Conservation (phyloP, 164 flowering plant genomes). For the Houttuynia cordata region DNA sequence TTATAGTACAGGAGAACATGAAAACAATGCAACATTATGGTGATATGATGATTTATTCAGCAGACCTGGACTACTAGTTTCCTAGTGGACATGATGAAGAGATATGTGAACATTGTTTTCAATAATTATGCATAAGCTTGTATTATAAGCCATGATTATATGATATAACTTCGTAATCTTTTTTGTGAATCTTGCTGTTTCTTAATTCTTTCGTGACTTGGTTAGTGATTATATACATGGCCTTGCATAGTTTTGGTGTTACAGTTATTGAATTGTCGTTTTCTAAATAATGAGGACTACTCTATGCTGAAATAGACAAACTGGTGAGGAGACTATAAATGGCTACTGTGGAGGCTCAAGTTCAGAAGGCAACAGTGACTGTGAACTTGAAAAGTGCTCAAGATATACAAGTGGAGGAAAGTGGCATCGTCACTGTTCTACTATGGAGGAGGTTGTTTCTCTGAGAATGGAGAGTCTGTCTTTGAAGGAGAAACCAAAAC, state of each 20-base stretch:
- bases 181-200: too few species aligned
- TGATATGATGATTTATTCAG: too few species aligned
- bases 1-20: too few species aligned
- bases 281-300: neutral
- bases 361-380: slow-evolving; percentile 78
- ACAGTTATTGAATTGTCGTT: neutral
- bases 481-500: slow-evolving; percentile 32
- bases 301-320: slow-evolving; percentile 24
- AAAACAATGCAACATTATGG: too few species aligned
- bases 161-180: too few species aligned
- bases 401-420: slow-evolving; percentile 17
- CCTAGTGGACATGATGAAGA: too few species aligned
- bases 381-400: slow-evolving; percentile 36
- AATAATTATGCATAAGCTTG: too few species aligned
- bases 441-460: neutral
- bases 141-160: too few species aligned
- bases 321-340: slow-evolving; percentile 63
- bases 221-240: neutral
- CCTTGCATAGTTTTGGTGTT: neutral
- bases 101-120: too few species aligned
- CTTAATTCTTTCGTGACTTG: neutral
- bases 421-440: slow-evolving; percentile 11
- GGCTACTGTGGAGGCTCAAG: slow-evolving; percentile 60
- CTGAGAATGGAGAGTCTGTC: slow-evolving; percentile 38
- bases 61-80: too few species aligned